Evolutionary conservation across 2,329 filamentous ascomycete genomes (phyloP).

Genomic region (Diaporthe ilicicola): DNA sequence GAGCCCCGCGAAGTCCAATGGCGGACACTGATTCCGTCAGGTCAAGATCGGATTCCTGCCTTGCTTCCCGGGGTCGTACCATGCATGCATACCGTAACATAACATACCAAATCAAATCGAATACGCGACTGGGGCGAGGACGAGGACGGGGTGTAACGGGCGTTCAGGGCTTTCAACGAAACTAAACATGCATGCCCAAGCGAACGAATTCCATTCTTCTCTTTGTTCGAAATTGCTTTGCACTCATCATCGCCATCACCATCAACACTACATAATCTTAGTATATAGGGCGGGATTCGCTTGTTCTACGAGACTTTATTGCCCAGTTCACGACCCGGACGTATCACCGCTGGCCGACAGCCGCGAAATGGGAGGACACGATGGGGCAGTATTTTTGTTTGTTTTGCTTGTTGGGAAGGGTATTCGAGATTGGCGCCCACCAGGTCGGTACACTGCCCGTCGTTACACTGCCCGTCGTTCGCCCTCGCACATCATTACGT

Average conservation of each 20-base stretch:
- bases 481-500: constrained; percentile 1
- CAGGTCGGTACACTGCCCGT: constrained; percentile 1
- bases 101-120: constrained; percentile 42
- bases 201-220: constrained; percentile 16
- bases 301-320: neutral
- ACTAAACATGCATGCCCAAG: constrained; percentile 11
- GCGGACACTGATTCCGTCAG: constrained; percentile 37
- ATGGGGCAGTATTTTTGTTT: neutral
- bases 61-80: neutral
- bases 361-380: neutral
- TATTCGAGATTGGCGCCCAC: constrained; percentile 13
- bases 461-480: constrained; percentile 5
- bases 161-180: constrained; percentile 9
- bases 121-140: constrained; percentile 46
- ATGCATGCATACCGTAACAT: constrained; percentile 21
- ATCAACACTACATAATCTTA: constrained; percentile 23
- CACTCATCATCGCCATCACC: neutral
- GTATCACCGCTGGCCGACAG: neutral
- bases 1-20: constrained; percentile 47
- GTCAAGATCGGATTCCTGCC: neutral
- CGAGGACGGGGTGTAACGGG: constrained; percentile 5
- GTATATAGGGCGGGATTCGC: constrained; percentile 16
- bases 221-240: constrained; percentile 1
- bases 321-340: neutral
- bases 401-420: constrained; percentile 10